Percentiles rank a stretch among this genome's conserved stretches.
Conservation (phyloP, 1,139 yeast species). For the Wickerhamiella infanticola region DNA sequence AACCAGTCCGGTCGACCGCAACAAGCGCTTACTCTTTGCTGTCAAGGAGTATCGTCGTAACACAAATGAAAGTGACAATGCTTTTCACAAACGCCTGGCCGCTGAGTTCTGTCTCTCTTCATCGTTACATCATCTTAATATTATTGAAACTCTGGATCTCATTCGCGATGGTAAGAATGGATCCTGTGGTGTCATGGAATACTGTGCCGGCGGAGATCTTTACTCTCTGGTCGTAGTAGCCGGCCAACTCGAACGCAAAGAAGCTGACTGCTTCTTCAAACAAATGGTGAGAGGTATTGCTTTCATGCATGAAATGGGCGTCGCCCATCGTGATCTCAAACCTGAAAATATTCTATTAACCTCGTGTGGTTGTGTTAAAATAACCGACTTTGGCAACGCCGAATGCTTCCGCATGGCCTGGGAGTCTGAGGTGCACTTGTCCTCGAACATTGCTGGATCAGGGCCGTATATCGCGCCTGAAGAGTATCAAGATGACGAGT, state of each 20-base stretch:
- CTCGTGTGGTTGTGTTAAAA: slow-evolving; percentile 60
- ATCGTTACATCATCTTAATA: slow-evolving; percentile 59
- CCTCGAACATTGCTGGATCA: slow-evolving; percentile 77
- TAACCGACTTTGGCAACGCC: slow-evolving; percentile 89
- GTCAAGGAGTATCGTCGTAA: slow-evolving; percentile 60
- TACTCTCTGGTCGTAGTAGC: slow-evolving; percentile 48
- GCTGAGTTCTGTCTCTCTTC: slow-evolving; percentile 77
- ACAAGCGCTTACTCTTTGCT: slow-evolving; percentile 43
- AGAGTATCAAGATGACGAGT: slow-evolving; percentile 54
- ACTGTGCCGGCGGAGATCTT: slow-evolving; percentile 30
- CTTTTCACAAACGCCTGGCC: slow-evolving; percentile 53
- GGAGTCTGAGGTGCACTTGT: slow-evolving; percentile 71
- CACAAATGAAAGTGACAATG: slow-evolving; percentile 39
- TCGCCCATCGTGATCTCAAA: slow-evolving; percentile 81
- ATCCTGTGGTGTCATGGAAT: slow-evolving; percentile 54
- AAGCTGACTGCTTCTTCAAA: slow-evolving; percentile 90
- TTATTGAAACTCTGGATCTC: slow-evolving; percentile 70
- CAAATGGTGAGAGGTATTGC: slow-evolving; percentile 79
- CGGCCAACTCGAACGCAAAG: slow-evolving; percentile 56
- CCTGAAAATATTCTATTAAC: slow-evolving; percentile 81
- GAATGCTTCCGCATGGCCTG: slow-evolving; percentile 94
- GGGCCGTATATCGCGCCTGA: slow-evolving; percentile 95
- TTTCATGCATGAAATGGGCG: slow-evolving; percentile 94
- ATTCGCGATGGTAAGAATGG: slow-evolving; percentile 81
- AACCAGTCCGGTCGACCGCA: slow-evolving; percentile 24